Base-by-base conservation (phyloP, 1,284 basidiomycete species). In the Irpex lacteus region DNA sequence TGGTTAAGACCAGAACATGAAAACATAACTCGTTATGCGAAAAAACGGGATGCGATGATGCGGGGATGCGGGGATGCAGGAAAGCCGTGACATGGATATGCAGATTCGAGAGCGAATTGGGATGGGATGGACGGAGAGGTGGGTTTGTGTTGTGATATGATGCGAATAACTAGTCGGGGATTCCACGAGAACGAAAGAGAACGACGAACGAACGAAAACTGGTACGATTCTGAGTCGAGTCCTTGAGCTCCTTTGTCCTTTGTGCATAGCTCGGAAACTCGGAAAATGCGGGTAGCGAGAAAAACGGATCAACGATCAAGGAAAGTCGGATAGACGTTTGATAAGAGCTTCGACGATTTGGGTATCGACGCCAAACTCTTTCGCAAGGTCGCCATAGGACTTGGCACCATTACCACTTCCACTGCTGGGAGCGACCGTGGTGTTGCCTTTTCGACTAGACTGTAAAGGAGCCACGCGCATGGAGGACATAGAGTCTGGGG, bases 281-380 rank as follows among this genome's bases (percentile, higher is more conserved):
- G 26, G 26, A 26, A 26, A 26, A 26, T 26, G 26, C 26, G 26
- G 26, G 26, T 26, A 26, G 26, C 26, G 26, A 26, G 26, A 26
- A 26, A 26, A 26, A 26, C 26, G 26, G 26, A 26, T 26, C 26
- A 26, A 26, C 26, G 26, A 26, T 74, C 64, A 77, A 56, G 71
- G 67, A 59, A 77, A 71, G 44, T 65, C 70, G 34, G 77, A 74
- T 37, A 91, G 79, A 62, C 89, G 81, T 65, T 88, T 85, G 37
- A 82, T 87, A 57, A 92, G 80, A 1, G 87, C 88, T 67, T 90
- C 83, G 56, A 92, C 84, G 37, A 92, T 73, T 53, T 86, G 80
- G 34, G 90, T 80, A 63, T 90, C 85, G 21, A 92, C 81, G 26
- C 88, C 88, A 66, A 91, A 92, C 73, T 92, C 90, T 68, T 81